phyloP scores from a whole-genome alignment of 2,329 filamentous ascomycete species.

The Apiospora malaysiana region DNA sequence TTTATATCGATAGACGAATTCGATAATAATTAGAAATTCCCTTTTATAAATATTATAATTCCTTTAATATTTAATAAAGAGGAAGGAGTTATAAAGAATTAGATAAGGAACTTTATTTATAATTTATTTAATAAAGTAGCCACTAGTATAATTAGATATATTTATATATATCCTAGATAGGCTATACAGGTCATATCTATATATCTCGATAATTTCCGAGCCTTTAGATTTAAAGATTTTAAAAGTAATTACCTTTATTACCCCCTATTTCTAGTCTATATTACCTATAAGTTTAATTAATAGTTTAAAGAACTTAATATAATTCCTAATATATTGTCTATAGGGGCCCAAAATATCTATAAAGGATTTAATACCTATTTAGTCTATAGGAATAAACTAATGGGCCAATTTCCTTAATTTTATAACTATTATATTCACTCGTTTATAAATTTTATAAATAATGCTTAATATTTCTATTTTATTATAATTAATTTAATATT shows the following conservation, averaged over 20 bases:
- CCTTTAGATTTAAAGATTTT: neutral
- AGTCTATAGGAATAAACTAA: neutral
- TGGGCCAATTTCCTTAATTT: neutral
- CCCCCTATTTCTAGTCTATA: neutral
- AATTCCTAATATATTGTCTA: neutral
- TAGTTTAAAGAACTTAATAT: neutral
- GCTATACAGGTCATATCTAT: neutral
- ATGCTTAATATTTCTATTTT: neutral
- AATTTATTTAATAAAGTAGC: conserved; percentile 1
- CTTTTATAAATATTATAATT: conserved; percentile 16
- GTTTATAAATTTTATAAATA: neutral
- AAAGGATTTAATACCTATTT: neutral
- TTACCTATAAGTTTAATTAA: neutral
- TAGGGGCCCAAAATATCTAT: neutral
- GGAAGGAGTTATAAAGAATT: conserved; percentile 16
- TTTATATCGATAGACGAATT: neutral
- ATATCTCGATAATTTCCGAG: neutral
- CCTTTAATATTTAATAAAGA: conserved; percentile 12
- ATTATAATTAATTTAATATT: neutral
- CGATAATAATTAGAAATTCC: neutral
- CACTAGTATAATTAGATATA: neutral
- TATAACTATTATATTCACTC: neutral
- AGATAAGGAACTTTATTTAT: neutral
- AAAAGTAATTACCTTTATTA: neutral
- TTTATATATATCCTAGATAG: neutral